Base-by-base conservation (phyloP, 495 filamentous ascomycete species). In the Schizothecium vesticola region DNA sequence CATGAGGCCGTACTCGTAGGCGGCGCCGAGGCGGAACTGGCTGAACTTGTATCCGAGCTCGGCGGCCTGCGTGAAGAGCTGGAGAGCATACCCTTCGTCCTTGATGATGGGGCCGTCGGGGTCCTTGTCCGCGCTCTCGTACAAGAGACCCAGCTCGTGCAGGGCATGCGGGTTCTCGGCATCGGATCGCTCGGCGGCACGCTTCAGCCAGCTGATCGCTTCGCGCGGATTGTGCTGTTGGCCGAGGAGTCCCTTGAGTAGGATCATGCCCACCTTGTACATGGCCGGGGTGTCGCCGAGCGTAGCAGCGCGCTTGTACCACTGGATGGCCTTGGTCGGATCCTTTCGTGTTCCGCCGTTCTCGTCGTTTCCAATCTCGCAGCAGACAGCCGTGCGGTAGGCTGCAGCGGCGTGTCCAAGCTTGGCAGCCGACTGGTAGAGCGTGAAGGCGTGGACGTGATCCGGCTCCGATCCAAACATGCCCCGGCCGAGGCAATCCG, bases 261-360 rank as follows among this genome's bases (percentile, higher is more conserved):
- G 82, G 73, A 99, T 97, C 88, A 97, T 94, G 63, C 95, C 95
- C 79, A 98, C 89, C 78, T 99, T 99, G 81, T 97, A 99, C 93
- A 97, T 96, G 25, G 94, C 95, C 0, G 93, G 89, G 0, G 91
- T 90, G 73, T 98, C 94, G 13, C 95, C 95, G 6, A 97, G 83
- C 8, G 90, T 87, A 1, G 95, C 93, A 13, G 94, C 92, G 22
- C 93, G 92, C 76, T 93, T 93, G 76, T 98, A 99, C 95, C 95
- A 99, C 74, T 97, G 93, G 29, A 98, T 92, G 10, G 95, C 93
- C 80, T 97, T 97, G 71, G 92, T 78, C 3, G 92, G 91, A 76
- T 99, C 95, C 69, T 92, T 91, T 61, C 90, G 87, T 12, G 95
- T 97, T 21, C 95, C 95, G 63, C 94, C 94, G 59, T 92, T 92